Percentiles rank a stretch among this genome's conserved stretches.
Conservation (phyloP, 2,329 filamentous ascomycete species). For the Colletotrichum tofieldiae region DNA sequence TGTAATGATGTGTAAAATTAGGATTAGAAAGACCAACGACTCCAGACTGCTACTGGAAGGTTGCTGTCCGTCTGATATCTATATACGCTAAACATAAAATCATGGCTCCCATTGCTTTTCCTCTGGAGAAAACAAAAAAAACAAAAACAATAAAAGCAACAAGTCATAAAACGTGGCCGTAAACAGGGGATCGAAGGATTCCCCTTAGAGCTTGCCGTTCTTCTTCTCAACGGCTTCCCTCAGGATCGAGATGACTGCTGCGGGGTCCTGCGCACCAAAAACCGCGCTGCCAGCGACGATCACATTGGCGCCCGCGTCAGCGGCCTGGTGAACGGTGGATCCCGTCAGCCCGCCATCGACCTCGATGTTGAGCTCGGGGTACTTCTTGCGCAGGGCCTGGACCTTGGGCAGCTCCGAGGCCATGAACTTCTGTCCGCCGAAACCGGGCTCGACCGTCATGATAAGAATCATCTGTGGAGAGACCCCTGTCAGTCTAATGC, state of each 20-base stretch:
- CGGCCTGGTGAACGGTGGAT: constrained; percentile 92
- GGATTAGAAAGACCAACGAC: constrained; percentile 27
- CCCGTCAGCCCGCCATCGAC: constrained; percentile 94
- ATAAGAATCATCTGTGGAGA: constrained; percentile 86
- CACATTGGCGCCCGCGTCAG: constrained; percentile 96
- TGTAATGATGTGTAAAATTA: constrained; percentile 21
- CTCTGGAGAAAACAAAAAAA: constrained; percentile 1
- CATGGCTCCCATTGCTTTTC: constrained; percentile 38
- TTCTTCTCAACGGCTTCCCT: constrained; percentile 82
- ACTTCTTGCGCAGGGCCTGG: constrained; percentile 83
- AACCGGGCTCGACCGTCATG: constrained; percentile 98
- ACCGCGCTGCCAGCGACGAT: constrained; percentile 98
- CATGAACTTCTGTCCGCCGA: constrained; percentile 99
- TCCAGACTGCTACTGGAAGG: constrained; percentile 5
- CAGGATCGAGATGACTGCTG: constrained; percentile 87
- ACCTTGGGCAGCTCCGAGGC: constrained; percentile 96
- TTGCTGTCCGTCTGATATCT: constrained; percentile 28
- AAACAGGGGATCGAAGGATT: not conserved
- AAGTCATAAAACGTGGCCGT: constrained; percentile 32
- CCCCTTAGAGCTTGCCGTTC: constrained; percentile 56
- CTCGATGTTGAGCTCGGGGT: constrained; percentile 96
- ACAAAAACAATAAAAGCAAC: constrained; percentile 1
- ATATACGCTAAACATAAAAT: constrained; percentile 26
- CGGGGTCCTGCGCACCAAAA: constrained; percentile 91
- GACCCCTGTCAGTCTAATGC: constrained; percentile 18